Evolutionary conservation across 257 asterid species (phyloP), one percentile per base, ranked within the genome.

Genomic region (Paulownia fortunei): DNA sequence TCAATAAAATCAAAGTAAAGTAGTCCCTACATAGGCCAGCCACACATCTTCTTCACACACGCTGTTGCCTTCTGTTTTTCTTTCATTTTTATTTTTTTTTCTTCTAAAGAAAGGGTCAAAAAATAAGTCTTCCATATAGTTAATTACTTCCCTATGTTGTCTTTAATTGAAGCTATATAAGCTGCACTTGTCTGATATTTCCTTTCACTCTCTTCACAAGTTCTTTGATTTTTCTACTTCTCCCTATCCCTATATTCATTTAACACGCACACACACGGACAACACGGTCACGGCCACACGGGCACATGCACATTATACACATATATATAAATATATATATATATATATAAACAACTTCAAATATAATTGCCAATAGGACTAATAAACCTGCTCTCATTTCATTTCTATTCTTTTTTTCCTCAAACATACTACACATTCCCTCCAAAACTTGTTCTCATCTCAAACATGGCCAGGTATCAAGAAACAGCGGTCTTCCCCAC

Each of bases 391-490:
- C 69, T 15, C 69, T 18, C n/a, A 62, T 61, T 34, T 32, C 2
- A 34, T 4, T 16, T 16, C 13, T 1, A 2, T 18, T 19, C 2
- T 3, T 19, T 0, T 52, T 52, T 8, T 8, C 60, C 18, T 52
- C 0, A 16, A 46, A 44, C 23, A 24, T 15, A 24, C 36, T 6
- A 32, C 21, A 34, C 5, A 37, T 56, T 78, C 47, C 70, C 32
- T 37, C 41, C 61, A 54, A 51, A 39, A 2, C 30, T 39, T 19
- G 13, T 49, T 30, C 58, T 34, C 63, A 44, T n/a, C 44, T 30
- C 32, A 30, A 8, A 41, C 52, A 80, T 80, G 80, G 67, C 77
- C 74, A 18, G 21, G 8, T 52, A 13, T 27, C 71, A 68, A 36
- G 58, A 52, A 4, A 37, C 74, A 51, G 74, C 69, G 3, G 21